Percentiles rank a stretch among this genome's conserved stretches.
These are phyloP conservation scores for Gastrodia elata DNA, from an alignment of 106 monocot genomes.

Conservation along the genomic window DNA sequence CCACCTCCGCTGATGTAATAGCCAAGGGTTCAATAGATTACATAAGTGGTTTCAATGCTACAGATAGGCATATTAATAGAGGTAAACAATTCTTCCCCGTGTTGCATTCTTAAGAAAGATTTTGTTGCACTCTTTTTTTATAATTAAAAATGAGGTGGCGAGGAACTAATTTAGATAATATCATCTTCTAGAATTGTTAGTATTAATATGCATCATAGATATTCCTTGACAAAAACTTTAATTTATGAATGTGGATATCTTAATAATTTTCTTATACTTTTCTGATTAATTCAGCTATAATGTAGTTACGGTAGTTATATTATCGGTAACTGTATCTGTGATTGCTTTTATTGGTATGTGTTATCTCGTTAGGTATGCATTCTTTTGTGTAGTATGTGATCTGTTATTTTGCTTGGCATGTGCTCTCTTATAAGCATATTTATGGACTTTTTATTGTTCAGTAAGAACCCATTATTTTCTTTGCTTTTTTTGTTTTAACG, in stretches of 20 bases:
- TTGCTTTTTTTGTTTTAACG: too few relatives aligned
- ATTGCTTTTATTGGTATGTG: too few relatives aligned
- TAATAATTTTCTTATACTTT: not conserved
- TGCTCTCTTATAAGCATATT: too few relatives aligned
- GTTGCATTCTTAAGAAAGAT: not conserved
- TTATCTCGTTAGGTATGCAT: too few relatives aligned
- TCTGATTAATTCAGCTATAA: not conserved
- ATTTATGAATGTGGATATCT: not conserved
- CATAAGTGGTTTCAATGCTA: conserved; percentile 42
- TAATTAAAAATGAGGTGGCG: not conserved
- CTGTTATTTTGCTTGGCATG: too few relatives aligned
- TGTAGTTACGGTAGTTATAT: not conserved
- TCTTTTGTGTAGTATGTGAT: too few relatives aligned
- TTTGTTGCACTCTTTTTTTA: not conserved
- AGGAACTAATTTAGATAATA: not conserved
- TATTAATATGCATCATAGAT: not conserved
- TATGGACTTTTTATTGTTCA: too few relatives aligned
- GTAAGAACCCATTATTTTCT: too few relatives aligned
- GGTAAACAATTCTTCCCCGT: conserved; percentile 28
- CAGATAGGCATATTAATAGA: conserved; percentile 56
- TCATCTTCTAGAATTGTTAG: not conserved
- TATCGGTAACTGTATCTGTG: too few relatives aligned
- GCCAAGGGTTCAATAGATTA: conserved; percentile 35
- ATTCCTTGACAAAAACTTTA: not conserved
- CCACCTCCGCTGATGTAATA: conserved; percentile 24